Evolutionary conservation across 1,284 basidiomycete species (phyloP), one percentile per base, ranked within the genome.

Genomic region (Coriolopsis trogii): DNA sequence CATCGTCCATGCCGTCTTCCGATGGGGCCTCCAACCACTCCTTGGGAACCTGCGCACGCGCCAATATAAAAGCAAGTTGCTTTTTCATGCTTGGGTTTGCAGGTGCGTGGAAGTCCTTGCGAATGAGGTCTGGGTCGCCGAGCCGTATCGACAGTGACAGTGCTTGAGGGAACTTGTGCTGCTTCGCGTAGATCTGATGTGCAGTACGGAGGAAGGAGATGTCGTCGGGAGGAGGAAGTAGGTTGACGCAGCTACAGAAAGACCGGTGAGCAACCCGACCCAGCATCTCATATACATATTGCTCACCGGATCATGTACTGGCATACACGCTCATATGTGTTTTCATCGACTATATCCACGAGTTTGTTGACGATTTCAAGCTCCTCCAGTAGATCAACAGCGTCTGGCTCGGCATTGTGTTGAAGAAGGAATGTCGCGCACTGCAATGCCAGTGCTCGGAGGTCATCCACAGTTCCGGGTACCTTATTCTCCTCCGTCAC

Each of bases 321-420:
- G 65, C 96, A 98, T n/a, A 99, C 95, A 47, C 97, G 86, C 45
- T 80, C 80, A 67, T 85, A 99, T 0, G 93, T 98, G 71, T 96
- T 91, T 44, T 87, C 81, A 66, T 97, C 94, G 21, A 96, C 87
- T 53, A 94, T 74, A 18, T 82, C 76, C 6, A 81, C 79, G 57
- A 97, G 85, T 62, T 83, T 82, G 60, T 89, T 82, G 43, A 98
- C 91, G 60, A 93, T 91, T 71, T 99, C 97, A 59, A 99, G 74
- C 69, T 99, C 97, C 65, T 98, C 87, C 52, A 99, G 73, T 28
- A 99, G 78, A 73, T 99, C 97, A 18, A 99, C 96, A 0, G 97
- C 97, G 68, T 99, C 97, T 25, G 95, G 95, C 71, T 99, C 97
- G 12, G 95, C 97, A 63, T 99, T 98, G 72, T 99, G 97, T 25